Conservation (phyloP, 1,139 yeast species). For the Trichomonascaceae sp. region DNA sequence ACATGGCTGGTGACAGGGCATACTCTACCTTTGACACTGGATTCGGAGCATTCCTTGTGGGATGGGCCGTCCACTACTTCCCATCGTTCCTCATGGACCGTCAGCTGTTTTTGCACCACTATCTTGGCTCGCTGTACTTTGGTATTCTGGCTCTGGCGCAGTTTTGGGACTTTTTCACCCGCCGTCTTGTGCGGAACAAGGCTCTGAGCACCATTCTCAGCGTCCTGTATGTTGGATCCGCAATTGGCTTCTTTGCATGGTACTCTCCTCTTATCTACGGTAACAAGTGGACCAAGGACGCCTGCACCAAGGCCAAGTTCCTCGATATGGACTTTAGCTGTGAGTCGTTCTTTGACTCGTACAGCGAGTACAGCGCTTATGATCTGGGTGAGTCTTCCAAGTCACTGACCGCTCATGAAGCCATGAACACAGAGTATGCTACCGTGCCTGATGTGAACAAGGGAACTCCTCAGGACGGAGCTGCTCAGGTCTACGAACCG, state of each 20-base stretch:
- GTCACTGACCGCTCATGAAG: slow-evolving; percentile 5
- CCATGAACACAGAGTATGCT: slow-evolving; percentile 6
- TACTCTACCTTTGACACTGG: slow-evolving; percentile 63
- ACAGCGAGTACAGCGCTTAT: slow-evolving; percentile 14
- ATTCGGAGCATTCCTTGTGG: slow-evolving; percentile 52
- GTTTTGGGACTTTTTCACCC: slow-evolving; percentile 54
- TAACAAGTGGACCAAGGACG: slow-evolving; percentile 59
- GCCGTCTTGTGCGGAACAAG: slow-evolving; percentile 31
- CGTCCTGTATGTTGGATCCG: slow-evolving; percentile 35
- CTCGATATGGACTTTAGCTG: slow-evolving; percentile 53
- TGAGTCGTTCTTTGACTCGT: slow-evolving; percentile 32
- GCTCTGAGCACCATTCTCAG: slow-evolving; percentile 31
- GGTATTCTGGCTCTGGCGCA: slow-evolving; percentile 74
- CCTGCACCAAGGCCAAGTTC: slow-evolving; percentile 51
- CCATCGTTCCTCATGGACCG: slow-evolving; percentile 70
- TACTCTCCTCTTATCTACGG: slow-evolving; percentile 74
- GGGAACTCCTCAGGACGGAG: slow-evolving; percentile 6
- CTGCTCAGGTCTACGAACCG: slow-evolving; percentile 3
- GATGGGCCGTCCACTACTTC: slow-evolving; percentile 82
- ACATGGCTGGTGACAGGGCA: slow-evolving; percentile 34
- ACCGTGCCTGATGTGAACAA: slow-evolving; percentile 10
- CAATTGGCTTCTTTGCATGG: slow-evolving; percentile 43
- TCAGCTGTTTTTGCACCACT: slow-evolving; percentile 92
- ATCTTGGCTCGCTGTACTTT: slow-evolving; percentile 83
- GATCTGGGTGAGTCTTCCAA: slow-evolving; percentile 4